Conservation (phyloP, 441 rosid genomes). For the Populus hybrid region DNA sequence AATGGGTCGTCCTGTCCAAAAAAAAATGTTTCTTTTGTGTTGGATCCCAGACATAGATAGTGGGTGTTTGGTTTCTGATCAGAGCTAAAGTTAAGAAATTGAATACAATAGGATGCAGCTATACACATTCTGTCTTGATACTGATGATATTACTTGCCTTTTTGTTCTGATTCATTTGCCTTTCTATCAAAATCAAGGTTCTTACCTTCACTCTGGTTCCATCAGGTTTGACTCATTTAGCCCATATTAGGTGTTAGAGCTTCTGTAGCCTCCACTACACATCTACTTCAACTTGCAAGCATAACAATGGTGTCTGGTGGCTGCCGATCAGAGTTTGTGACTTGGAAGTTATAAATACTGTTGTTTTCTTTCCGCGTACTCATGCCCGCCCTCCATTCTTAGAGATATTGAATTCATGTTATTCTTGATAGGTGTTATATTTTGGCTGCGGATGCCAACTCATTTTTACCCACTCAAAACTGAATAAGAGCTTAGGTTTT, state of each 20-base stretch:
- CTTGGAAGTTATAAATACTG: not conserved
- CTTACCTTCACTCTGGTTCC: conserved; percentile 27
- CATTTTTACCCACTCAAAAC: too few species aligned
- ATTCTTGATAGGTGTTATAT: too few species aligned
- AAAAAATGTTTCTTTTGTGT: conserved; percentile 15
- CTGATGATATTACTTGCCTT: conserved; percentile 35
- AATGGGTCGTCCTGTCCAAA: conserved; percentile 24
- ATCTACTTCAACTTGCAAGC: not conserved
- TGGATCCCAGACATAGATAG: conserved; percentile 56
- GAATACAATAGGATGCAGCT: conserved; percentile 60
- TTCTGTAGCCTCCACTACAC: not conserved
- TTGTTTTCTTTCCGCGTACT: too few species aligned
- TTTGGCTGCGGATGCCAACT: not conserved
- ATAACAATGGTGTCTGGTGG: not conserved
- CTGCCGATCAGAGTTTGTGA: not conserved
- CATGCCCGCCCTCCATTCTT: too few species aligned
- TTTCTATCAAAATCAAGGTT: conserved; percentile 59
- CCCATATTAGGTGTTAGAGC: not conserved
- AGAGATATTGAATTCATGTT: too few species aligned
- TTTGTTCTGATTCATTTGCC: conserved; percentile 81
- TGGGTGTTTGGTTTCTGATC: conserved; percentile 55
- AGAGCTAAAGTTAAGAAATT: conserved; percentile 61
- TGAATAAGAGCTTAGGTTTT: not conserved
- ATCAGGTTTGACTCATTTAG: conserved; percentile 39
- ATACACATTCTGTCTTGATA: conserved; percentile 38